These are phyloP conservation scores for Camillea tinctor DNA, from an alignment of 2,329 filamentous ascomycete genomes.

Conservation along the genomic window DNA sequence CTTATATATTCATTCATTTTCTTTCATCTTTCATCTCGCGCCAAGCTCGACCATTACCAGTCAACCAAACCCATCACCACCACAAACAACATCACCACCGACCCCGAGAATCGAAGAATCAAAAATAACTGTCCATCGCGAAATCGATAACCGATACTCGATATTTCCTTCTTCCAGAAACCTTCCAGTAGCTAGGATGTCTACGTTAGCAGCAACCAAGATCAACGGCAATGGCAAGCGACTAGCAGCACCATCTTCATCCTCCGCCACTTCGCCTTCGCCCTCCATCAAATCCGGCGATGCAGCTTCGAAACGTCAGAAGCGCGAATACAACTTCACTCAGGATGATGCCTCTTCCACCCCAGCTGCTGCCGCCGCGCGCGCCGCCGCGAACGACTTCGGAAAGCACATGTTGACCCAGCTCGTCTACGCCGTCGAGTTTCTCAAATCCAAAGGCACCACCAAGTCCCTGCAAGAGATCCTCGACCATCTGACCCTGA, in stretches of 20 bases:
- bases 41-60: constrained; percentile 15
- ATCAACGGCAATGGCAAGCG: constrained; percentile 51
- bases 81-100: constrained; percentile 7
- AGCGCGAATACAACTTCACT: constrained; percentile 51
- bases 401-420: constrained; percentile 83
- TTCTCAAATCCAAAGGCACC: constrained; percentile 69
- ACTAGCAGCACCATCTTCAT: constrained; percentile 60
- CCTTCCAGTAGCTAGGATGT: constrained; percentile 40
- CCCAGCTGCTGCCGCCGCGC: constrained; percentile 35
- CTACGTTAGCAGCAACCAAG: constrained; percentile 61
- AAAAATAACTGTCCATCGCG: too few species aligned
- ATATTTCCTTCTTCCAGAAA: too few species aligned
- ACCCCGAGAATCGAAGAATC: too few species aligned
- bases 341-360: constrained; percentile 23
- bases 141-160: too few species aligned
- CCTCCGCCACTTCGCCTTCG: constrained; percentile 56
- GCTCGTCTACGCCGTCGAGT: constrained; percentile 82
- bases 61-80: constrained; percentile 35
- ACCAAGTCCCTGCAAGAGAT: constrained; percentile 73
- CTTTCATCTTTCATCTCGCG: constrained; percentile 19
- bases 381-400: constrained; percentile 64
- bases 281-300: constrained; percentile 46
- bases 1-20: constrained; percentile 2
- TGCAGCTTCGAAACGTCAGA: constrained; percentile 50
- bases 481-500: constrained; percentile 75